Base-by-base conservation (phyloP, 495 filamentous ascomycete species). In the Podospora comata region DNA sequence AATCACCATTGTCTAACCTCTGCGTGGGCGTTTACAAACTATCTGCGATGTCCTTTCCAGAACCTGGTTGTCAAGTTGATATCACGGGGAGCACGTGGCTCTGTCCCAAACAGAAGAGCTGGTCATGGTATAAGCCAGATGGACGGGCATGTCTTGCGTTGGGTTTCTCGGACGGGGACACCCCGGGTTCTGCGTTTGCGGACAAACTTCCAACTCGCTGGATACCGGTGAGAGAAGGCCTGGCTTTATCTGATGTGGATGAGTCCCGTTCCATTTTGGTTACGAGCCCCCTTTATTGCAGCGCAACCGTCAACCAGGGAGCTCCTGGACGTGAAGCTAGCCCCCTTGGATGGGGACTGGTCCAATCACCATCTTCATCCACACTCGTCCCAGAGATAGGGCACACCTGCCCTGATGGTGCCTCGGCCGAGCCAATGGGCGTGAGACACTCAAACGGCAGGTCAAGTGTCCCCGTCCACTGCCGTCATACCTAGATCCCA, bases 261-360 rank as follows among this genome's bases (percentile, higher is more conserved):
- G 16, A 5, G n/a, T 4, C 26, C 23, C 26, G 5, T 61, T 18
- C 23, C 30, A 26, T 61, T 28, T 2, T 28, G 5, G 5, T 44
- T 63, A 48, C 61, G 32, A 48, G 34, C 67, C 64, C 59, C 48
- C 60, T 69, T 69, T 69, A 63, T 48, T 48, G 15, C 57, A 62
- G 63, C 63, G 19, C 34, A 6, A 27, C 27, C n/a, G 55, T 28
- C 34, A 16, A 13, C 44, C 30, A 34, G 62, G 56, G 6, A 39
- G n/a, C 39, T 56, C 62, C 23, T 61, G 48, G 13, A 55, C 5
- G 4, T 60, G 32, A 23, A 57, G 13, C 61, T 20, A 53, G 30
- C 30, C 61, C 7, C 55, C 6, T 19, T 48, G 18, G 7, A 11
- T 0, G 3, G 39, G 39, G 7, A 48, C 9, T 48, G 39, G 39